Base-by-base conservation (phyloP, 306 rosid genomes). In the Hippophae tibetana region DNA sequence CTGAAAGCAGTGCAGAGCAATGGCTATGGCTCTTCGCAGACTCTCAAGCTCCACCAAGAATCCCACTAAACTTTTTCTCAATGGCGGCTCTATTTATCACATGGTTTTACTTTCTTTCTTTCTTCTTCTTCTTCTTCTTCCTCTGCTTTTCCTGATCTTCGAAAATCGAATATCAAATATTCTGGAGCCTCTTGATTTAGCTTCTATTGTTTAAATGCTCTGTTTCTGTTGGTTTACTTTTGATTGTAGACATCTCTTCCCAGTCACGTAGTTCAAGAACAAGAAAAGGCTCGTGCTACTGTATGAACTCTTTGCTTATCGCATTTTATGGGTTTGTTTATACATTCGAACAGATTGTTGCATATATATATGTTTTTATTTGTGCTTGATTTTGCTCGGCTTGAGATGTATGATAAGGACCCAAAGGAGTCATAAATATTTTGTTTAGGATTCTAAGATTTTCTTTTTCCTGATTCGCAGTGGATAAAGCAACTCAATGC, bases 401-500 rank as follows among this genome's bases (percentile, higher is more conserved):
- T 50, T 58, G 5, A 47, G 26, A 12, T 26, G 6, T 46, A 47
- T 31, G 50, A 26, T 47, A 5, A 18, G 45, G 18, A 25, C 4
- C 38, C 38, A 31, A 31, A 31, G 38, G 38, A 45, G 52, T 51
- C 42, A 45, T 59, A 23, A 10, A 23, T 45, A 11, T 1, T 44
- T 5, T 51, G 63, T 23, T 59, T n/a, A 3, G 43, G 53, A 70
- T 52, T 43, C 4, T 57, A 58, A 53, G 52, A 61, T 5, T n/a
- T 27, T 13, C 61, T 23, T 31, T 31, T 31, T 31, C 38, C 38
- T 41, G 57, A 23, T 13, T 72, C 56, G 45, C 76, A 90, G 97
- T 86, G 95, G 97, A 78, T 84, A 66, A 78, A 82, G 61, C 94
- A 90, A 68, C 83, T 90, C 61, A 90, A 90, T 57, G 97, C 73